Conservation (phyloP, 2,329 filamentous ascomycete genomes). For the Didymosphaeria variabile region DNA sequence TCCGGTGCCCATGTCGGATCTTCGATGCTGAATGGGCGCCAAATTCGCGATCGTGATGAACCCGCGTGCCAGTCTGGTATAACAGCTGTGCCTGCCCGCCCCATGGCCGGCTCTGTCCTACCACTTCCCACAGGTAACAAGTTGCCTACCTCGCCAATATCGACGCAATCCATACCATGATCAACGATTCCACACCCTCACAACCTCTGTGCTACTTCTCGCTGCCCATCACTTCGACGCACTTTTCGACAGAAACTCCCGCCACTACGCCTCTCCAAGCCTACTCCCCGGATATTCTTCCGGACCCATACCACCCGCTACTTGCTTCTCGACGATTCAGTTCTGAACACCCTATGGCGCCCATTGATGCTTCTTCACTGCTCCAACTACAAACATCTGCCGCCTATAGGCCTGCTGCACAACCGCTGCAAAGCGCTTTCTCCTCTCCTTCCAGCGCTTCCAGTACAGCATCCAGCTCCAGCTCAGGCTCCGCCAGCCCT, state of each 20-base stretch:
- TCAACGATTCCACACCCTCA: constrained; percentile 16
- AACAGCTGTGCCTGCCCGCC: constrained; percentile 16
- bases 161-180: constrained; percentile 22
- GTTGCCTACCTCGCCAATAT: constrained; percentile 1
- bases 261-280: constrained; percentile 28
- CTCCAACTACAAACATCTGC: constrained; percentile 52
- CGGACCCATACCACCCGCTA: constrained; percentile 47
- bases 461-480: constrained; percentile 13
- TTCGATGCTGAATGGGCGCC: constrained; percentile 4
- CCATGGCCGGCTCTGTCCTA: constrained; percentile 4
- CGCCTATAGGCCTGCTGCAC: constrained; percentile 42
- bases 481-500: constrained; percentile 22
- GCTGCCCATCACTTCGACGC: constrained; percentile 32
- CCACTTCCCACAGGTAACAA: constrained; percentile 5
- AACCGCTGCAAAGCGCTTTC: constrained; percentile 35
- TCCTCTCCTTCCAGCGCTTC: constrained; percentile 23
- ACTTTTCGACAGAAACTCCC: constrained; percentile 48
- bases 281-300: constrained; percentile 34
- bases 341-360: constrained; percentile 28
- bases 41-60: constrained; percentile 3
- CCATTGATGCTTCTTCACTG: constrained; percentile 44
- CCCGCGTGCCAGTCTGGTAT: constrained; percentile 12
- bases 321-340: constrained; percentile 40
- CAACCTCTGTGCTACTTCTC: constrained; percentile 47
- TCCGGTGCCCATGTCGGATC: not conserved